Base-by-base conservation (phyloP, 345 rosid genomes). In the Populus simonii region DNA sequence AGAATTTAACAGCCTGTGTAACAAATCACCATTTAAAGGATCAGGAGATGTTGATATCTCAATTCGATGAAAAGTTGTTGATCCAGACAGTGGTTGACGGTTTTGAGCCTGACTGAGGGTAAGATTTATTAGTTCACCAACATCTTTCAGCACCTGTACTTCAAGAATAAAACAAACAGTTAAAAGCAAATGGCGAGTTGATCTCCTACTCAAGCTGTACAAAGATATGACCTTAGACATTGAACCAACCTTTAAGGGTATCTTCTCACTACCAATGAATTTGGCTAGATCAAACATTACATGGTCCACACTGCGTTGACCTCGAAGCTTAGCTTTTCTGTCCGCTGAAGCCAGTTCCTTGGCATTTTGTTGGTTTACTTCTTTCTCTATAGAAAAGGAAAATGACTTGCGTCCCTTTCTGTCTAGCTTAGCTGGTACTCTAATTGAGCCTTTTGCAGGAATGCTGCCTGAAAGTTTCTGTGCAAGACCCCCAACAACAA, bases 61-160 rank as follows among this genome's bases (percentile, higher is more conserved):
- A 80, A 95, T 92, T 79, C 93, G 96, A 83, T 84, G 87, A 83
- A 95, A 95, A 76, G 87, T 91, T 0, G 99, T 95, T 81, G 94
- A 89, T 70, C 93, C 92, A 62, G 93, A 90, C 74, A 95, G 83
- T 78, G 89, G 91, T 83, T 89, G 90, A 81, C 78, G 90, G 78
- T 78, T 88, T 81, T 86, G 96, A 82, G 91, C 88, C 79, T 89
- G 94, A 85, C 83, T 88, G 76, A 93, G 90, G 53, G 96, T 86
- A 81, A 90, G 89, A 84, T 84, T 91, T 88, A 95, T 86, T 76
- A 95, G 84, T 76, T 95, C 92, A 70, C 98, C 87, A 51, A 95
- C 86, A 83, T 92, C 92, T 86, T 92, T 92, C 63, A 93, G 98
- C 74, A 93, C 92, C 99, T 95, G 85, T 76, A 77, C 25, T 66